A percentile compares a stretch with the other conserved stretches of the same genome.
phyloP scores from a whole-genome alignment of 1,139 yeast species.

The Hyphopichia burtonii region DNA sequence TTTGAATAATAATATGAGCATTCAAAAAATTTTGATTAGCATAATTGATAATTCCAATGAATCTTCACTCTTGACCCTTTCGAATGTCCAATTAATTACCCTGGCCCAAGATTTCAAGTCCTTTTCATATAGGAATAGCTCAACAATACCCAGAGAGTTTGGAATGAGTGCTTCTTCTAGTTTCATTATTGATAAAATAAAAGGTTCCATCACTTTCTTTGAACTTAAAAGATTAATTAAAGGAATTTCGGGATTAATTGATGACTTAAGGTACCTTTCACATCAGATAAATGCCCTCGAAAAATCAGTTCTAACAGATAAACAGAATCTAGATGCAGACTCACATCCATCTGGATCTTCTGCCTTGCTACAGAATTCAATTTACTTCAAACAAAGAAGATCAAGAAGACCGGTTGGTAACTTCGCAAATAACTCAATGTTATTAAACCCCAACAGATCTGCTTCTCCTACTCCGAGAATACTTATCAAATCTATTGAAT shows the following conservation, averaged over 20 bases:
- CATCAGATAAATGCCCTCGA: slow-evolving; percentile 15
- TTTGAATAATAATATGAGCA: slow-evolving; percentile 23
- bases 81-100: slow-evolving; percentile 18
- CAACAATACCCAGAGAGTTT: slow-evolving; percentile 19
- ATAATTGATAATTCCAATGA: slow-evolving; percentile 8
- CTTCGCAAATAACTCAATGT: slow-evolving; percentile 7
- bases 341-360: neutral
- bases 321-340: neutral
- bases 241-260: slow-evolving; percentile 10
- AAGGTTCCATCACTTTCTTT: slow-evolving; percentile 12
- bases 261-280: slow-evolving; percentile 3
- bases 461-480: slow-evolving; percentile 21
- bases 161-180: slow-evolving; percentile 17
- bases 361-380: slow-evolving; percentile 10
- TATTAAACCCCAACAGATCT: slow-evolving; percentile 8
- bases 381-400: slow-evolving; percentile 14
- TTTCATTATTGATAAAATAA: slow-evolving; percentile 18
- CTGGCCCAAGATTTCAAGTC: slow-evolving; percentile 25
- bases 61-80: slow-evolving; percentile 17
- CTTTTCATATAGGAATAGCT: slow-evolving; percentile 17
- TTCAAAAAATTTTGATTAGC: slow-evolving; percentile 29
- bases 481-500: slow-evolving; percentile 18
- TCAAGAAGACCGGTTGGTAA: slow-evolving; percentile 12
- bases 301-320: slow-evolving; percentile 12
- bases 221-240: slow-evolving; percentile 12